phyloP scores from a whole-genome alignment of 1,139 yeast genomes.

The Chernovozyma aurita region DNA sequence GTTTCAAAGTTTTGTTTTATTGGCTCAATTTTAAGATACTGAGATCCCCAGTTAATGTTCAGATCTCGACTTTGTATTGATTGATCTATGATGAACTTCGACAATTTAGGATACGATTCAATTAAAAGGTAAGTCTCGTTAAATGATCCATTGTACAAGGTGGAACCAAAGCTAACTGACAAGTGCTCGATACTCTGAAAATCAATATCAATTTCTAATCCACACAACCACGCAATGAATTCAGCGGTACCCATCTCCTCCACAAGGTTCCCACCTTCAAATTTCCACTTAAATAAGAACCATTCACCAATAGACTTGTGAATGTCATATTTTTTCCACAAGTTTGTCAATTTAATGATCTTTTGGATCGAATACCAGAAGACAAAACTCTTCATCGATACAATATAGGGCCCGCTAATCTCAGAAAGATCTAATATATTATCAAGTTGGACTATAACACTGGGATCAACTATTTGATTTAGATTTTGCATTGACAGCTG shows the following conservation, averaged over 20 bases:
- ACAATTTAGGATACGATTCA: neutral
- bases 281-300: conserved; percentile 43
- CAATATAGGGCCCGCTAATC: conserved; percentile 50
- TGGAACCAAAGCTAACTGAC: neutral
- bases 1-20: neutral
- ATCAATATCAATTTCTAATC: conserved; percentile 10
- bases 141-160: neutral
- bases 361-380: conserved; percentile 50
- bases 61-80: too few species aligned
- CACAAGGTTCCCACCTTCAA: conserved; percentile 2
- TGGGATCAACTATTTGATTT: conserved; percentile 25
- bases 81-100: neutral
- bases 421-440: conserved; percentile 50
- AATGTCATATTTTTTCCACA: conserved; percentile 13
- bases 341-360: conserved; percentile 29
- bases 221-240: conserved; percentile 43
- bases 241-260: conserved; percentile 16
- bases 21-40: neutral
- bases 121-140: neutral
- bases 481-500: conserved; percentile 5
- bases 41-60: too few species aligned
- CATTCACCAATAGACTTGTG: conserved; percentile 37
- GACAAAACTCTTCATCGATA: conserved; percentile 42
- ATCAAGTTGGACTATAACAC: conserved; percentile 41
- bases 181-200: neutral